Percentiles rank a stretch among this genome's conserved stretches.
Conservation (phyloP, 371 early-diverging fungal species). For the Mortierella sp. region DNA sequence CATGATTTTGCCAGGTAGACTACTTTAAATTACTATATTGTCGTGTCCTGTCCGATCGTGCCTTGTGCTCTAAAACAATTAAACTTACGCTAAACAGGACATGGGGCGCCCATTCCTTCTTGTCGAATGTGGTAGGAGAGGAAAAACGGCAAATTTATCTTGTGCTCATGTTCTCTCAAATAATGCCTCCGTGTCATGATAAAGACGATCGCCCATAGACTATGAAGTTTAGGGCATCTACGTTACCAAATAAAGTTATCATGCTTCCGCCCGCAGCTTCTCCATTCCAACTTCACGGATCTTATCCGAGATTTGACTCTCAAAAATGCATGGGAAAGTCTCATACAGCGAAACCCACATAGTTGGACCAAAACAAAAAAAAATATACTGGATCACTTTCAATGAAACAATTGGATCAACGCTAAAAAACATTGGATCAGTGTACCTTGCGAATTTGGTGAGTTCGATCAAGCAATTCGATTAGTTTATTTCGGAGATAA, state of each 20-base stretch:
- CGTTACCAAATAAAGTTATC: slow-evolving; percentile 1
- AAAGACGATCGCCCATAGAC: not conserved
- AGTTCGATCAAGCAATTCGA: too few species aligned
- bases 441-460: too few species aligned
- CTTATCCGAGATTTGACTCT: too few species aligned
- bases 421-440: too few species aligned
- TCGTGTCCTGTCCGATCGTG: not conserved
- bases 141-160: slow-evolving; percentile 16
- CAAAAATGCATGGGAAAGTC: too few species aligned
- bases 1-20: not conserved
- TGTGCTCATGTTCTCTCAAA: not conserved
- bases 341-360: too few species aligned
- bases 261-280: not conserved
- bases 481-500: too few species aligned
- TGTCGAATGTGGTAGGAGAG: not conserved
- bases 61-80: not conserved
- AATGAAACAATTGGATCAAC: too few species aligned
- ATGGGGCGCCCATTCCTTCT: not conserved
- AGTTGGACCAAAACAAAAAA: too few species aligned
- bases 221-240: not conserved
- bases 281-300: too few species aligned
- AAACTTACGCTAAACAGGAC: not conserved
- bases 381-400: too few species aligned
- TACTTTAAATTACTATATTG: not conserved
- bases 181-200: not conserved